These are phyloP conservation scores for Metschnikowia lachancei DNA, from an alignment of 805 yeast species.

Conservation along the genomic window DNA sequence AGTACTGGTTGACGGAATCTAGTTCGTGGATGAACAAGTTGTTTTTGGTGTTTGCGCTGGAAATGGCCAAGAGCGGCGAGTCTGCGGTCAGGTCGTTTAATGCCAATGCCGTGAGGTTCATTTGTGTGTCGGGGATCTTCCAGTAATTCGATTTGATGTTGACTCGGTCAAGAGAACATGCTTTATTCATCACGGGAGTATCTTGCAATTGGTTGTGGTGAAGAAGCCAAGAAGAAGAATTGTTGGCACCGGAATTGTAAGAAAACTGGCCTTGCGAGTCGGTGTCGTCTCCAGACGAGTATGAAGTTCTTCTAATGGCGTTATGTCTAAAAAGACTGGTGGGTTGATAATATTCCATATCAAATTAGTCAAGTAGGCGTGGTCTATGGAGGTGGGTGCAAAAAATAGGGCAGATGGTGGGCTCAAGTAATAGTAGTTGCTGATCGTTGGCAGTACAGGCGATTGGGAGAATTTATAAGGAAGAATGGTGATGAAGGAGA, in stretches of 20 bases:
- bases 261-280: constrained; percentile 14
- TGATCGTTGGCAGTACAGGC: too few relatives aligned
- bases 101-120: constrained; percentile 46
- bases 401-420: neutral
- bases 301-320: constrained; percentile 27
- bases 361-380: constrained; percentile 3
- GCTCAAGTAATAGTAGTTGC: neutral
- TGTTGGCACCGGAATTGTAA: constrained; percentile 6
- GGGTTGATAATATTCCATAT: constrained; percentile 37
- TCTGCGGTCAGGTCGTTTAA: constrained; percentile 19
- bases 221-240: constrained; percentile 31
- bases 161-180: constrained; percentile 39
- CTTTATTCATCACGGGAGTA: constrained; percentile 38
- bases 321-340: constrained; percentile 41
- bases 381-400: constrained; percentile 1
- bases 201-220: constrained; percentile 26
- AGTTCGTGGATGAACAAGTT: constrained; percentile 54
- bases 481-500: too few relatives aligned
- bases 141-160: constrained; percentile 46
- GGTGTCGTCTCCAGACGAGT: constrained; percentile 4
- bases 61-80: constrained; percentile 48
- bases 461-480: neutral
- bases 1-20: constrained; percentile 35
- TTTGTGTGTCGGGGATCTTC: constrained; percentile 43
- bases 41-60: constrained; percentile 44